Evolutionary conservation across 1,284 basidiomycete genomes (phyloP), one percentile per base, ranked within the genome.

Genomic region (Puccinia hordei): DNA sequence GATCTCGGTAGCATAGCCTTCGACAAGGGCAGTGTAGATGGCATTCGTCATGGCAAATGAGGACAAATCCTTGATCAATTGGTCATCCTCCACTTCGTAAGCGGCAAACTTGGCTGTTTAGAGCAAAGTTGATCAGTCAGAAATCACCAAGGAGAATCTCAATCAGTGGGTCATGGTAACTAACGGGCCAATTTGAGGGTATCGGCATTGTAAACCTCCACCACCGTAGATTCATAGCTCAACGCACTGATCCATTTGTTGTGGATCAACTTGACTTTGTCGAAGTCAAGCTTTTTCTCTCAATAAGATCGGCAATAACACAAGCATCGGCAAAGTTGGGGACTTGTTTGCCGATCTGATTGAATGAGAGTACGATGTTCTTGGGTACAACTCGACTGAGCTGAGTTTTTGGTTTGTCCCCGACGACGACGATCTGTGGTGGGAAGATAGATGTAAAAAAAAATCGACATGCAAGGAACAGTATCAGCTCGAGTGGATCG

Each of bases 11-110:
- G 97, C 96, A 87, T 98, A 95, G 82, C 91, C 92, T 88, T 99
- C 97, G 69, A 93, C 93, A 75, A 99, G 92, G 78, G 94, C 92
- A 83, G 95, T 91, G 87, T 91, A 99, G 88, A 99, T 91, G 83
- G 95, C 94, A 87, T 99, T 98, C 86, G 97, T 95, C 81, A 99
- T 89, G 9, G 94, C 90, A 87, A 99, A 99, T 87, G 98, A 94
- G 82, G 93, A 91, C 61, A 99, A 89, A 86, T 99, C 96, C 83
- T 94, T 93, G 65, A 92, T 91, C 84, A 98, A 94, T 81, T 86
- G 85, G 81, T 80, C 79, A 85, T 96, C 94, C 86, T 97, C 95
- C 89, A 95, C 93, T 88, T 98, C 95, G 86, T 98, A 98, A 33
- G 90, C 89, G 68, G 83, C 83, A 73, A 84, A 85, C 53, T 77